Percentiles rank a stretch among this genome's conserved stretches.
These are phyloP conservation scores for Alternaria gansuensis DNA, from an alignment of 2,329 filamentous ascomycete genomes.

Conservation along the genomic window DNA sequence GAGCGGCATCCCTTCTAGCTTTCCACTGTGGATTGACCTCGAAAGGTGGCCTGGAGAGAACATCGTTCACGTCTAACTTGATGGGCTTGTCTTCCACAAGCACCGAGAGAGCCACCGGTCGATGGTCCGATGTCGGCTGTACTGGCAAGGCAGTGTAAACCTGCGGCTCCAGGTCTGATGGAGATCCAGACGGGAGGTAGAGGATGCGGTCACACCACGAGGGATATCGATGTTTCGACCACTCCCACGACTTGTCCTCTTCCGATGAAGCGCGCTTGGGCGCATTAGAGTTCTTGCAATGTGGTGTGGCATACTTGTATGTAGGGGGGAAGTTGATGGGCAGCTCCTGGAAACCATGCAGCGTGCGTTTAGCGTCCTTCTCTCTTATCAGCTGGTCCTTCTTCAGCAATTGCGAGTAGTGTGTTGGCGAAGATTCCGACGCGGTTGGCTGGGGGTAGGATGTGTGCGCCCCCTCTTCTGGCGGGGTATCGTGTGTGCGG, in stretches of 20 bases:
- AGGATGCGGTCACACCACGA: conserved; percentile 94
- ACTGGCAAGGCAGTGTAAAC: conserved; percentile 79
- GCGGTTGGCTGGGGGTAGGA: conserved; percentile 70
- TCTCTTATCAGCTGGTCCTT: conserved; percentile 84
- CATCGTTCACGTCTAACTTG: conserved; percentile 45
- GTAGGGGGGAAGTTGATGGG: conserved; percentile 84
- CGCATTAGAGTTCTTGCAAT: conserved; percentile 11
- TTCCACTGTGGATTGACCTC: conserved; percentile 66
- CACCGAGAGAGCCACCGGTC: conserved; percentile 78
- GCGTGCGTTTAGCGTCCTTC: conserved; percentile 70
- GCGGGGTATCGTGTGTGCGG: conserved; percentile 75
- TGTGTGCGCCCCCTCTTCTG: conserved; percentile 64
- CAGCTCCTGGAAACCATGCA: conserved; percentile 81
- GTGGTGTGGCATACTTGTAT: conserved; percentile 77
- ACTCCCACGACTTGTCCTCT: conserved; percentile 66
- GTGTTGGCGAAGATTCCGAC: conserved; percentile 58
- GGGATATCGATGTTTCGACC: conserved; percentile 82
- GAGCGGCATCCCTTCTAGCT: conserved; percentile 61
- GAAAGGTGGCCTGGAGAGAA: conserved; percentile 63
- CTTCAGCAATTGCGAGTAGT: conserved; percentile 73
- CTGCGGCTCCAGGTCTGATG: conserved; percentile 61
- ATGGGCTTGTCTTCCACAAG: conserved; percentile 67
- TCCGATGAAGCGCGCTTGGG: conserved; percentile 28
- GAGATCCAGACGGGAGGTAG: conserved; percentile 65
- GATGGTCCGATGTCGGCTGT: conserved; percentile 85